Evolutionary conservation across 2,329 filamentous ascomycete species (phyloP).

Genomic region (Phyllosticta capitalensis): DNA sequence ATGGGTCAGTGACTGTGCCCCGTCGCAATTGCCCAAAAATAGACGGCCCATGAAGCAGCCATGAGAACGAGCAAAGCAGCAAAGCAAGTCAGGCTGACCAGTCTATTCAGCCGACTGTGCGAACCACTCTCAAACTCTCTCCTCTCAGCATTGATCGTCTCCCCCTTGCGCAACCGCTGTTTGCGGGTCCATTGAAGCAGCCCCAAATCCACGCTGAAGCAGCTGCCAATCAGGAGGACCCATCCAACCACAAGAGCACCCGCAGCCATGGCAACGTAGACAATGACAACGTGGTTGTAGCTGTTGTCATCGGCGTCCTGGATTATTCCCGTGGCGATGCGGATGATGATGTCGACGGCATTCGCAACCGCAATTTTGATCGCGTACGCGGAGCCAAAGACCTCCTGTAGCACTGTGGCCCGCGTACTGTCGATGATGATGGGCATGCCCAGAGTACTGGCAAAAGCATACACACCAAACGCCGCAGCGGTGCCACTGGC

Average conservation of each 20-base stretch:
- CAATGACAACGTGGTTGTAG: slow-evolving; percentile 46
- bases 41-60: slow-evolving; percentile 45
- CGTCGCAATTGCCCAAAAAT: slow-evolving; percentile 52
- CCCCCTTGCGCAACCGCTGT: slow-evolving; percentile 38
- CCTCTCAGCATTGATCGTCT: slow-evolving; percentile 35
- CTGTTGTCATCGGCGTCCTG: slow-evolving; percentile 49
- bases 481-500: slow-evolving; percentile 46
- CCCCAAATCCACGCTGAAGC: slow-evolving; percentile 34
- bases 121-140: slow-evolving; percentile 30
- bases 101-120: slow-evolving; percentile 29
- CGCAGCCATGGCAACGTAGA: slow-evolving; percentile 47
- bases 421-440: slow-evolving; percentile 53
- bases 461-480: slow-evolving; percentile 51
- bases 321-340: slow-evolving; percentile 48
- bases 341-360: slow-evolving; percentile 51
- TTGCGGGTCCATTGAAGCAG: slow-evolving; percentile 51
- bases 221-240: slow-evolving; percentile 31
- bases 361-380: slow-evolving; percentile 56
- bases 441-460: slow-evolving; percentile 46
- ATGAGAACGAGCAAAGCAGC: slow-evolving; percentile 36
- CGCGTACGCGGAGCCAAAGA: slow-evolving; percentile 52
- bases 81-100: slow-evolving; percentile 35
- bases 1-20: slow-evolving; percentile 30
- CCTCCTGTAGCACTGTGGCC: slow-evolving; percentile 48
- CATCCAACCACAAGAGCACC: slow-evolving; percentile 39